phyloP scores from a whole-genome alignment of 192 early-diverging fungal genomes.

The Geranomyces variabilis region DNA sequence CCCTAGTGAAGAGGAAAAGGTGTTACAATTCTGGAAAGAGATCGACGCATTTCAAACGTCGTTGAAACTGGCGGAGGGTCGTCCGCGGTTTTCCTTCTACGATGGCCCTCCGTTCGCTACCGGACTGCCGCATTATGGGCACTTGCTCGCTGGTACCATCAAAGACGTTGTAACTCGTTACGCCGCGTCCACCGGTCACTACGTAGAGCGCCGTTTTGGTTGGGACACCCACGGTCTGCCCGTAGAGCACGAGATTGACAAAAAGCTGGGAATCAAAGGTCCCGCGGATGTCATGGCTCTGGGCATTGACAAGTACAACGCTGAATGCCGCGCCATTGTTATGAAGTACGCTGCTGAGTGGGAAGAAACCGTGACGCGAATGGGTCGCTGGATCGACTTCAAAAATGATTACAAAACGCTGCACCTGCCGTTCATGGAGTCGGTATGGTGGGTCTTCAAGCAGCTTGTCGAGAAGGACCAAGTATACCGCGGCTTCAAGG shows the following conservation, averaged over 20 bases:
- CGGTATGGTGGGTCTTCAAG: conserved; percentile 99
- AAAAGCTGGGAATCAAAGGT: conserved; percentile 82
- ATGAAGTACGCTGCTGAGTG: conserved; percentile 94
- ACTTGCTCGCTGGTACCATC: conserved; percentile 97
- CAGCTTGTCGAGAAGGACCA: conserved; percentile 92
- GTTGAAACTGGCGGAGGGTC: conserved; percentile 86
- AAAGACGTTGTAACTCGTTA: conserved; percentile 99
- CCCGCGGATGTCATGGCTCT: conserved; percentile 87
- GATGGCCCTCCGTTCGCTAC: conserved; percentile 99
- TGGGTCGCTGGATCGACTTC: conserved; percentile 99
- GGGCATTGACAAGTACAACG: conserved; percentile 98
- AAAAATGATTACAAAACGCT: conserved; percentile 99
- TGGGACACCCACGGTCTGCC: conserved; percentile 97
- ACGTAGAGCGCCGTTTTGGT: conserved; percentile 96
- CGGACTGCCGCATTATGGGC: conserved; percentile 97
- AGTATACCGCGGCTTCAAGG: conserved; percentile 90
- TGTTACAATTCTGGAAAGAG: conserved; percentile 93
- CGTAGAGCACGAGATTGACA: conserved; percentile 97
- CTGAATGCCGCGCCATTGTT: conserved; percentile 94
- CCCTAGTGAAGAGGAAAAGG: conserved; percentile 92
- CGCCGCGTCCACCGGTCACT: conserved; percentile 92
- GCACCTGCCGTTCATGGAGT: conserved; percentile 96
- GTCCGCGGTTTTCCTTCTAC: conserved; percentile 89
- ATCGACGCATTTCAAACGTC: conserved; percentile 96
- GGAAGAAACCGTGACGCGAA: conserved; percentile 90